Evolutionary conservation across 202 grass and related monocot species (phyloP), one percentile per base, ranked within the genome.

Genomic region (Bolboschoenoplectus hybrid): DNA sequence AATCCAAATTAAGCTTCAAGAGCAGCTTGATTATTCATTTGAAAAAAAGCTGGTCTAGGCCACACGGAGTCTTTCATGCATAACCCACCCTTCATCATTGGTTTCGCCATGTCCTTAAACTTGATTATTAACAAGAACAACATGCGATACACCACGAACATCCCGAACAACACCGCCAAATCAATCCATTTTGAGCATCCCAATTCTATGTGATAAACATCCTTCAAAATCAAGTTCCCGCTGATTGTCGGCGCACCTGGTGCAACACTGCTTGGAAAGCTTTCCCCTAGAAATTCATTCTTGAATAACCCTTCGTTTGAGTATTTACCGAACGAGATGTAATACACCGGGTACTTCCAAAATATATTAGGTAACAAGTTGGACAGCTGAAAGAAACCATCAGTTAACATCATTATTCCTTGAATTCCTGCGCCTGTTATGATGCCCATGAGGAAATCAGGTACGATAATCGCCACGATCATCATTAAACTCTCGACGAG

Each of bases 381-480:
- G 0, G 90, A 88, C 9, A 94, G 86, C 19, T 88, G 88, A 84
- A 94, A 94, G 81, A 94, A 92, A 44, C 88, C 92, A 0, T 88
- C 84, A 0, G 50, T 92, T 20, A 89, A 84, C 88, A 94, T 87
- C 90, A 94, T 90, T 13, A 94, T 39, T 13, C 84, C 92, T 57
- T 89, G 92, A 60, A 94, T 9, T 1, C 88, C 90, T 13, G 92
- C 81, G 10, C 90, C 90, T 2, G 89, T 4, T 49, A 92, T 80
- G 88, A 92, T 89, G 55, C 92, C 90, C 90, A 94, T 91, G 0
- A 94, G 84, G 70, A 90, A 94, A 77, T 94, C 88, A 4, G 92
- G 88, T 1, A 92, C 88, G 16, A 92, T 14, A 1, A 6, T 87
- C 0, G 90, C 84, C 0, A 94, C 84, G 14, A 92, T 82, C 90